These are phyloP conservation scores for Phytopythium helicoides DNA, from an alignment of 352 stramenopile species.

Conservation along the genomic window DNA sequence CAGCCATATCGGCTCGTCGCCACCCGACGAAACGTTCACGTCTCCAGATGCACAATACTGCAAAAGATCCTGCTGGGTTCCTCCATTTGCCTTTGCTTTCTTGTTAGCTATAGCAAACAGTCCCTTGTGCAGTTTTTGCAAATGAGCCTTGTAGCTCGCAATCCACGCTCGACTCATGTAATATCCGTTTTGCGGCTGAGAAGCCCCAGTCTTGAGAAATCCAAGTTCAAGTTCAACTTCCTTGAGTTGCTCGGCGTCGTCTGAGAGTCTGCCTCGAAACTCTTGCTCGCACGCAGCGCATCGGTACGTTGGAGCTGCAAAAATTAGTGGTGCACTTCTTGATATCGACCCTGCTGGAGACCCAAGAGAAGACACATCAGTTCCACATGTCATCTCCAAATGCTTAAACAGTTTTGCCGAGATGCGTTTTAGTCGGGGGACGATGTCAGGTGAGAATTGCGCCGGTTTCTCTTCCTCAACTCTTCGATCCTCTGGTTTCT, in stretches of 20 bases:
- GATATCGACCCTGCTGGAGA: not conserved
- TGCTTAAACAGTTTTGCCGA: slow-evolving; percentile 47
- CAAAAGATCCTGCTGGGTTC: slow-evolving; percentile 12
- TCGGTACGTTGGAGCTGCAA: slow-evolving; percentile 41
- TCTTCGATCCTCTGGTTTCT: not conserved
- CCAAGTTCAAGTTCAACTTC: slow-evolving; percentile 43
- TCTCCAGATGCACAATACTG: slow-evolving; percentile 9
- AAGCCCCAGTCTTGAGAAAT: slow-evolving; percentile 43
- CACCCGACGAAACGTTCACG: not conserved
- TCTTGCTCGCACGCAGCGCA: slow-evolving; percentile 43
- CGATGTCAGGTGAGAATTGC: slow-evolving; percentile 51
- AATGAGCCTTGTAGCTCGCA: slow-evolving; percentile 62
- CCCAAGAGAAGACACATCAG: slow-evolving; percentile 3
- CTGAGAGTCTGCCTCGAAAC: slow-evolving; percentile 50
- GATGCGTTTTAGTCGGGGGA: slow-evolving; percentile 56
- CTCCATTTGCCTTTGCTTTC: slow-evolving; percentile 20
- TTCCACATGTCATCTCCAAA: slow-evolving; percentile 30
- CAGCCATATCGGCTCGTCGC: slow-evolving; percentile 28
- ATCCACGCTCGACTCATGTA: slow-evolving; percentile 76
- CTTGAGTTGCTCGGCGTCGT: slow-evolving; percentile 49
- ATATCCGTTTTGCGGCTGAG: slow-evolving; percentile 22
- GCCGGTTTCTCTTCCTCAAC: slow-evolving; percentile 7
- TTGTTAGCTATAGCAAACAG: slow-evolving; percentile 24
- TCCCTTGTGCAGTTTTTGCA: slow-evolving; percentile 47
- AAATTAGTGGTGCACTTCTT: slow-evolving; percentile 20